phyloP scores from a whole-genome alignment of 1,284 basidiomycete genomes.

The Uromyces viciae-fabae region DNA sequence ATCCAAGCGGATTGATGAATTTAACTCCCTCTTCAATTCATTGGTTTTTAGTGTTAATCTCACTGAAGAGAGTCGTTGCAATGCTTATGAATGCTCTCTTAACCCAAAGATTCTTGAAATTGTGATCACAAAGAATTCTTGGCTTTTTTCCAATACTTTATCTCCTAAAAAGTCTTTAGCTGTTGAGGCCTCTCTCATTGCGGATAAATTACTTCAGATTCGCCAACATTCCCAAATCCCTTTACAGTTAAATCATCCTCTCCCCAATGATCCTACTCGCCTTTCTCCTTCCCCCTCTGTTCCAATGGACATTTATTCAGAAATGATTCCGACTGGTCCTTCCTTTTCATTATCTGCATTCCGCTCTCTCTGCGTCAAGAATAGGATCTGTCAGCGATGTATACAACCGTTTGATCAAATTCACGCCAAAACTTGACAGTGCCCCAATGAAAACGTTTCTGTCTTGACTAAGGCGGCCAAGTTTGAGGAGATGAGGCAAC shows the following conservation, averaged over 20 bases:
- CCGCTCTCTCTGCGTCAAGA: neutral
- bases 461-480: neutral
- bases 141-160: neutral
- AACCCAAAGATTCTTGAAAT: neutral
- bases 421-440: neutral
- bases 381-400: neutral
- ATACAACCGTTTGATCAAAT: neutral
- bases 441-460: neutral
- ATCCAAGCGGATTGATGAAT: slow-evolving; percentile 2
- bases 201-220: neutral
- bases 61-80: slow-evolving; percentile 7
- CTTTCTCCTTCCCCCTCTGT: neutral
- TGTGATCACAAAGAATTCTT: neutral
- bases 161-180: neutral
- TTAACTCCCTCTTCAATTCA: slow-evolving; percentile 12
- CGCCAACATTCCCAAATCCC: neutral
- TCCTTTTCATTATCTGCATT: neutral
- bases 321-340: neutral
- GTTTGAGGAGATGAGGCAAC: neutral
- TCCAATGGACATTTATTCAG: neutral
- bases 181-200: neutral
- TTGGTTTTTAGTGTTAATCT: slow-evolving; percentile 18
- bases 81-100: neutral
- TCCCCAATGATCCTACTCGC: neutral
- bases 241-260: neutral